These are phyloP conservation scores for Hypericum androsaemum DNA, from an alignment of 345 rosid genomes.

Conservation along the genomic window DNA sequence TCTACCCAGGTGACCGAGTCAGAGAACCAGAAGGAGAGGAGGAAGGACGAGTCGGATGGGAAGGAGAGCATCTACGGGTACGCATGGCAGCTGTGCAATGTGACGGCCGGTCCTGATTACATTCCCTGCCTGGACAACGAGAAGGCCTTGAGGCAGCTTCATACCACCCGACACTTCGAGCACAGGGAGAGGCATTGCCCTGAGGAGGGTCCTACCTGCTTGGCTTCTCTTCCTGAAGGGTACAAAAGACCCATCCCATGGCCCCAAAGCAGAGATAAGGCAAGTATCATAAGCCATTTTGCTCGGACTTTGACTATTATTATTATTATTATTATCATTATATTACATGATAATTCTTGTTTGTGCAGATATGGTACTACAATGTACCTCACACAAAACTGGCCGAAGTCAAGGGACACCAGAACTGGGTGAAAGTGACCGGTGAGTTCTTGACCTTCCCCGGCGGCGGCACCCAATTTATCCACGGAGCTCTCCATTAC, in stretches of 20 bases:
- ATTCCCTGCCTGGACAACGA: slow-evolving; percentile 92
- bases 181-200: slow-evolving; percentile 98
- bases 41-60: slow-evolving; percentile 26
- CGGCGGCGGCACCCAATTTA: slow-evolving; percentile 94
- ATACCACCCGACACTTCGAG: slow-evolving; percentile 52
- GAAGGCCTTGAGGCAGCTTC: slow-evolving; percentile 49
- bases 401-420: slow-evolving; percentile 86
- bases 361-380: slow-evolving; percentile 78
- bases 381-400: slow-evolving; percentile 77
- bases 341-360: slow-evolving; percentile 1
- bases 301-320: no score
- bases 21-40: slow-evolving; percentile 62
- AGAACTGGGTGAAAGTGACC: slow-evolving; percentile 86
- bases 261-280: slow-evolving; percentile 91
- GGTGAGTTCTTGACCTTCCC: slow-evolving; percentile 95
- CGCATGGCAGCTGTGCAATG: slow-evolving; percentile 73
- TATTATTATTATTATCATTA: no score
- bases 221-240: slow-evolving; percentile 57
- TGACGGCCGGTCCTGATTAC: slow-evolving; percentile 69
- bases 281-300: slow-evolving; percentile 6
- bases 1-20: slow-evolving; percentile 63
- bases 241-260: slow-evolving; percentile 61
- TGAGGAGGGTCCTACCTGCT: slow-evolving; percentile 61
- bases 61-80: slow-evolving; percentile 24
- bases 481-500: slow-evolving; percentile 89